phyloP scores from a whole-genome alignment of 2,329 filamentous ascomycete species.

The Calonectria fujianensis region DNA sequence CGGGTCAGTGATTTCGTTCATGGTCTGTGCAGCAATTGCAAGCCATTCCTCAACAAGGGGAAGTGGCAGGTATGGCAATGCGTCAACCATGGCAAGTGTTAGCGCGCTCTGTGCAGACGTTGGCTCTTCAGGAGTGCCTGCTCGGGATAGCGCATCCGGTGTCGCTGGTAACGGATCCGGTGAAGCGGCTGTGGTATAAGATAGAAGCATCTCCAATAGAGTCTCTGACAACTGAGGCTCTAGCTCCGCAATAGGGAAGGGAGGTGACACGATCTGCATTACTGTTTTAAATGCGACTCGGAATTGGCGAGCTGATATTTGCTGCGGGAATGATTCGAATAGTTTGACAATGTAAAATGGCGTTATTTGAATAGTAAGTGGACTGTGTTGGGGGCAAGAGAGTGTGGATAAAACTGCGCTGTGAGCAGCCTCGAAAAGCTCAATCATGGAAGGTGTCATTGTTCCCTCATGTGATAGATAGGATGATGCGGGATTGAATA shows the following conservation, averaged over 20 bases:
- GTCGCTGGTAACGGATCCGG: slow-evolving; percentile 65
- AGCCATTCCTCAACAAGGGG: slow-evolving; percentile 87
- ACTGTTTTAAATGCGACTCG: slow-evolving; percentile 90
- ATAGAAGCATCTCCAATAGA: slow-evolving; percentile 85
- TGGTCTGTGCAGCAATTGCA: slow-evolving; percentile 79
- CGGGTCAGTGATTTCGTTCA: slow-evolving; percentile 78
- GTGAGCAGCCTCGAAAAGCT: slow-evolving; percentile 92
- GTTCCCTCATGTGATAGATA: slow-evolving; percentile 76
- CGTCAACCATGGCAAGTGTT: slow-evolving; percentile 85
- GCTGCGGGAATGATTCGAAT: slow-evolving; percentile 85
- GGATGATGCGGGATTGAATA: slow-evolving; percentile 83
- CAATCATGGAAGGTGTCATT: slow-evolving; percentile 67
- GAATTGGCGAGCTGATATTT: slow-evolving; percentile 90
- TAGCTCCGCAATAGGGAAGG: slow-evolving; percentile 81
- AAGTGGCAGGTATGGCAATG: slow-evolving; percentile 83
- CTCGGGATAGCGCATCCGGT: slow-evolving; percentile 60
- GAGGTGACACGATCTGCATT: slow-evolving; percentile 87
- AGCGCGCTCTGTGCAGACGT: slow-evolving; percentile 88
- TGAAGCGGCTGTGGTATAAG: slow-evolving; percentile 72
- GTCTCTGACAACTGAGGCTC: slow-evolving; percentile 88
- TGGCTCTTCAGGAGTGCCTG: slow-evolving; percentile 55
- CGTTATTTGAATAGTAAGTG: slow-evolving; percentile 81
- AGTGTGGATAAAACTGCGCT: slow-evolving; percentile 87
- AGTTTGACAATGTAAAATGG: slow-evolving; percentile 90
- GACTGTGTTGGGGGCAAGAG: slow-evolving; percentile 85